Evolutionary conservation across 345 rosid species (phyloP), one percentile per base, ranked within the genome.

Genomic region (Mercurialis annua): DNA sequence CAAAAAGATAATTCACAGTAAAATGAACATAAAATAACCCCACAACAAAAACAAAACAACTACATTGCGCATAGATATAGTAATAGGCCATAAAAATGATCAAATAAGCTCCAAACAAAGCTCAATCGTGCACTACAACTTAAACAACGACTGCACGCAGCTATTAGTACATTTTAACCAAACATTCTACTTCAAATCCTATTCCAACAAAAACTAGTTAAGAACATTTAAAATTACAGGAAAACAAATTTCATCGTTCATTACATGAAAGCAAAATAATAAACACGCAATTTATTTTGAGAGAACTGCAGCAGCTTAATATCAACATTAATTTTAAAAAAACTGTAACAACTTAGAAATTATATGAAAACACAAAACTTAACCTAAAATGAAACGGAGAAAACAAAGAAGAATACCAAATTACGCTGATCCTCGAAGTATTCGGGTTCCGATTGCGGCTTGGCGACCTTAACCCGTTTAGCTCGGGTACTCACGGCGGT

Each of bases 351-450:
- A 53, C 27, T 17, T 23, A 52, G 18, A 40, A 14, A 9, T 6
- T 51, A 24, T 5, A 33, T 44, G 17, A 34, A 58, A 17, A 36
- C 20, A 40, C 6, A 16, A 54, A 43, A 34, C 51, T 1, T 9
- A 31, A 11, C 17, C 38, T 17, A 31, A n/a, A 7, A 44, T 1
- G 24, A 12, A 67, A 8, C 2, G 16, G 42, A 33, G 42, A 31
- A 50, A 53, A 7, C 4, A 21, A 5, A 36, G 18, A 59, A 31
- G 23, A 2, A 33, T 82, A 95, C 99, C 90, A 95, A 70, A 83
- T 85, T 90, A 15, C 98, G 96, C 73, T 82, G 60, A 1, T 92
- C 98, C 70, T 95, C 92, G 54, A 92, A 82, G 81, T 80, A 95
- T 82, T 90, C 87, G 40, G 92, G 89, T 67, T 89, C 91, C 44